Base-by-base conservation (phyloP, 371 early-diverging fungal species). In the Rhizopus sp. region DNA sequence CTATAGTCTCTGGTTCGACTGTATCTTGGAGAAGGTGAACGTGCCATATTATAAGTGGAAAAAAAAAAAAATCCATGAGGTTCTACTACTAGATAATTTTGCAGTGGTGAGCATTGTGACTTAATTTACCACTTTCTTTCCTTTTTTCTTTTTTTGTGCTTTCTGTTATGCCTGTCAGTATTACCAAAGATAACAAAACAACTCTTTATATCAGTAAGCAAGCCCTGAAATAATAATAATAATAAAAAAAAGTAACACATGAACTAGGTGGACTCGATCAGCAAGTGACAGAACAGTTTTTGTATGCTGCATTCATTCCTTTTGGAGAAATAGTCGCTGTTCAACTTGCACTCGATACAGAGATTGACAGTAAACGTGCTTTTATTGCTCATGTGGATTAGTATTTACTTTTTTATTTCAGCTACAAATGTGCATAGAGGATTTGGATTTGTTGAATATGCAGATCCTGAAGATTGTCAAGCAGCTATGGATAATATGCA, bases 401-500 rank as follows among this genome's bases (percentile, higher is more conserved):
- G 15, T 5, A 7, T 35, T 48, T 12, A 46, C 7, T 10, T 10
- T 15, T 15, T 31, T 16, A 35, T 12, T 37, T 10, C 12, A 44
- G 29, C 7, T 44, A n/a, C 39, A 29, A 87, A 84, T 53, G 70
- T 72, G 33, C 96, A 97, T 68, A 83, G 93, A 44, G 97, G 98
- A 0, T 96, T 94, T 72, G 98, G 93, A 8, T 97, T 98, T 72
- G 83, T 98, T 8, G 95, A 97, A 72, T 98, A 86, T 63, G 97
- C 96, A 68, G 68, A 80, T 15, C 68, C 85, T 7, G 87, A 82
- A 31, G 98, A 98, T 75, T 94, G 95, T 5, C 46, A 68, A 33
- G 95, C 89, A 16, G 97, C 99, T 23, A 84, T 93, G 39, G 94
- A 95, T 66, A 98, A 98, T 76, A 93, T 97, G 96, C 83, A 97